phyloP scores from a whole-genome alignment of 2,329 filamentous ascomycete genomes.

The Xylariomycetidae sp. region DNA sequence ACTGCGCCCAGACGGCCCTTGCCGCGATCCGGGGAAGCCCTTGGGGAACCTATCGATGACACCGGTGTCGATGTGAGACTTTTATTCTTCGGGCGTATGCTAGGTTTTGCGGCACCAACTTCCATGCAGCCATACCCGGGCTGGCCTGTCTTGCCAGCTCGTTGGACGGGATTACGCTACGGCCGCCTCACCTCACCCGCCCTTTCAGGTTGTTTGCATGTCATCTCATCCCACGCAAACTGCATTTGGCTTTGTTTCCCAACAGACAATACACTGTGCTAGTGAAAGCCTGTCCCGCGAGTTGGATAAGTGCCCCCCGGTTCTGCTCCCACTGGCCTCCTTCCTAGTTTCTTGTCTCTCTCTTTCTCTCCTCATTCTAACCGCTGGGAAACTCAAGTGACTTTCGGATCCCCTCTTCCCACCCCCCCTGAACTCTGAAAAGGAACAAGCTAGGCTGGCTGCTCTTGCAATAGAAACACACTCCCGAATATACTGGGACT shows the following conservation, averaged over 20 bases:
- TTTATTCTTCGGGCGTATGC: too few species aligned
- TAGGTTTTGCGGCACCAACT: too few species aligned
- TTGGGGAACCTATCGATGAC: too few species aligned
- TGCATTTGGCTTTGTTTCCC: slow-evolving; percentile 13
- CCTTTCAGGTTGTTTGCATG: slow-evolving; percentile 17
- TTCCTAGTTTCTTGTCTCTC: slow-evolving; percentile 1
- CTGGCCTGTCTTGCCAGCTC: slow-evolving; percentile 10
- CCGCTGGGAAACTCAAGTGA: slow-evolving; percentile 10
- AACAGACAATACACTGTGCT: slow-evolving; percentile 11
- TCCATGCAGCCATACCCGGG: too few species aligned
- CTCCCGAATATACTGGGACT: slow-evolving; percentile 14
- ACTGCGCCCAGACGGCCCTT: slow-evolving; percentile 16
- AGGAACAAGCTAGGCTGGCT: slow-evolving; percentile 13
- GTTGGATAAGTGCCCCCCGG: too few species aligned
- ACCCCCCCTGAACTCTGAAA: slow-evolving; percentile 13
- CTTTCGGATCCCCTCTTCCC: slow-evolving; percentile 4
- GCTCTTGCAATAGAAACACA: slow-evolving; percentile 18
- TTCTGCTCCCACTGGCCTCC: too few species aligned
- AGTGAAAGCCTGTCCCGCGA: not conserved
- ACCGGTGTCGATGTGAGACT: too few species aligned
- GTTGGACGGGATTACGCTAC: too few species aligned
- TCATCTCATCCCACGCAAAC: slow-evolving; percentile 17
- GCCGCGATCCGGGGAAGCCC: slow-evolving; percentile 16
- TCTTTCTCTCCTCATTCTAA: slow-evolving; percentile 14
- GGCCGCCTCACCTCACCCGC: slow-evolving; percentile 17